phyloP scores from a whole-genome alignment of 768 basidiomycete species.

The Termitomyces sp. region DNA sequence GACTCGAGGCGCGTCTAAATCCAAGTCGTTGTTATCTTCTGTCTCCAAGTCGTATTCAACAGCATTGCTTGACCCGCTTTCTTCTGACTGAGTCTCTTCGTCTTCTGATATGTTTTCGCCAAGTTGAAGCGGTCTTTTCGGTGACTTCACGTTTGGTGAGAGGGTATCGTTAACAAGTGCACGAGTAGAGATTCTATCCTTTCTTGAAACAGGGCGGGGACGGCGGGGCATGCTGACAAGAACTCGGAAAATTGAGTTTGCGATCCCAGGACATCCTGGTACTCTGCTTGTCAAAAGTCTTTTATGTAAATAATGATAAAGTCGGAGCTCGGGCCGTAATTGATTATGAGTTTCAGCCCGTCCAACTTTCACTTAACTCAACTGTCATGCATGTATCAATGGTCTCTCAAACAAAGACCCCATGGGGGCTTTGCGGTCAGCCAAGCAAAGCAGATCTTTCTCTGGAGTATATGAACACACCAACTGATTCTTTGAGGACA shows the following conservation, averaged over 20 bases:
- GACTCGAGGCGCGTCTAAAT: constrained; percentile 51
- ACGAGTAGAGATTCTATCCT: constrained; percentile 1
- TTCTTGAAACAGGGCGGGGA: constrained; percentile 27
- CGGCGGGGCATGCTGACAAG: constrained; percentile 29
- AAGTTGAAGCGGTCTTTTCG: constrained; percentile 7
- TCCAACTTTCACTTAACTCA: too few relatives aligned
- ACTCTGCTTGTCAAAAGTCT: not conserved
- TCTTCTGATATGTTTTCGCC: constrained; percentile 6
- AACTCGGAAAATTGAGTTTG: not conserved
- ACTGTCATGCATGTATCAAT: not conserved
- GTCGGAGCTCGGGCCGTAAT: too few relatives aligned
- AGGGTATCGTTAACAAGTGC: not conserved
- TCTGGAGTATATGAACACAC: constrained; percentile 52
- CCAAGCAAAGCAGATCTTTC: constrained; percentile 47
- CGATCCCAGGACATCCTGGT: not conserved
- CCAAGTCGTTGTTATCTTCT: constrained; percentile 23
- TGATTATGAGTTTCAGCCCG: too few relatives aligned
- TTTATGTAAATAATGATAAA: not conserved
- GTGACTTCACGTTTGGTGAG: constrained; percentile 9
- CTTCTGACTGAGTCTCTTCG: not conserved
- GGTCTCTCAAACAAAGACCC: constrained; percentile 41
- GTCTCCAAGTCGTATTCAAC: constrained; percentile 17
- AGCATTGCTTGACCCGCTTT: constrained; percentile 14
- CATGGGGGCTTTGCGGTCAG: constrained; percentile 29
- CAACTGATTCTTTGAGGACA: constrained; percentile 56